Conservation (phyloP, 768 basidiomycete genomes). For the Dentipellis sp. region DNA sequence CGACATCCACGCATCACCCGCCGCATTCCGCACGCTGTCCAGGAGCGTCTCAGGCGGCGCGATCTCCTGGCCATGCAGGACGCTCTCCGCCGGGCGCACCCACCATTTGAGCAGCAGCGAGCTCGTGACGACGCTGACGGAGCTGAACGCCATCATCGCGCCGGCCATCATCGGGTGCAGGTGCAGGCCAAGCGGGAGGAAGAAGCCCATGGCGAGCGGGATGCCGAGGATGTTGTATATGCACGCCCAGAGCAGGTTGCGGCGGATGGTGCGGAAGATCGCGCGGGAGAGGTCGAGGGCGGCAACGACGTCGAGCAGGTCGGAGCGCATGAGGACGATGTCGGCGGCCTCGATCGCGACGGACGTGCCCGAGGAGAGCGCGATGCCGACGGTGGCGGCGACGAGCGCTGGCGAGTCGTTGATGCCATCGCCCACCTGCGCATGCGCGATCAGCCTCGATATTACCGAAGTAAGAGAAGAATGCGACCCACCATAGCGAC, state of each 20-base stretch:
- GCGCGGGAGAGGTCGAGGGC: constrained; percentile 83
- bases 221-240: constrained; percentile 90
- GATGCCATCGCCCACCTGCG: constrained; percentile 94
- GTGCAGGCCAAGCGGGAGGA: constrained; percentile 86
- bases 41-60: constrained; percentile 25
- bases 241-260: constrained; percentile 95
- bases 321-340: constrained; percentile 94
- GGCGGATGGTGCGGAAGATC: constrained; percentile 85
- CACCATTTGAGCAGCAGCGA: constrained; percentile 83
- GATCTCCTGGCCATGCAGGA: constrained; percentile 56
- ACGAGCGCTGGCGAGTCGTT: constrained; percentile 98
- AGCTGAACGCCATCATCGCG: constrained; percentile 98
- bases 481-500: constrained; percentile 79
- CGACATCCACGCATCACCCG: constrained; percentile 35
- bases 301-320: constrained; percentile 95
- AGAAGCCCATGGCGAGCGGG: constrained; percentile 94
- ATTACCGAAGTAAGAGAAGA: neutral
- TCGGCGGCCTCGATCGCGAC: constrained; percentile 98
- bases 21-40: constrained; percentile 32
- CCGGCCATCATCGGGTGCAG: constrained; percentile 98
- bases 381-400: constrained; percentile 93
- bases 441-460: neutral
- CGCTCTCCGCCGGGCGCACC: constrained; percentile 57
- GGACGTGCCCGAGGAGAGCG: constrained; percentile 91
- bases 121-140: constrained; percentile 89